Percentiles rank a stretch among this genome's conserved stretches.
These are phyloP conservation scores for Alternaria triticimaculans DNA, from an alignment of 2,329 filamentous ascomycete species.

Conservation along the genomic window DNA sequence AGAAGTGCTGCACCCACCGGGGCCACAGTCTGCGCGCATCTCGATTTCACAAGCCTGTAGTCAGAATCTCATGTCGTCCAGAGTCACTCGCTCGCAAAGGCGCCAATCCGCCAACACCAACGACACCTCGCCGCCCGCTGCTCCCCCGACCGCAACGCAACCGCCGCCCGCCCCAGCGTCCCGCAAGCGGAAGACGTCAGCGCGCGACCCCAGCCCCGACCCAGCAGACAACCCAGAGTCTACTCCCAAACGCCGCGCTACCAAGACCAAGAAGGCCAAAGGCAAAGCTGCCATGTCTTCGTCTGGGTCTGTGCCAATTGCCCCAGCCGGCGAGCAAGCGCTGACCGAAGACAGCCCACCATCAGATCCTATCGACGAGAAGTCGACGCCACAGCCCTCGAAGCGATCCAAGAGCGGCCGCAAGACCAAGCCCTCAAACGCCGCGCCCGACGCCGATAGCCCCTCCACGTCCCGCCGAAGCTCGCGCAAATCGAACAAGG, in stretches of 20 bases:
- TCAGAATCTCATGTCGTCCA: conserved; percentile 86
- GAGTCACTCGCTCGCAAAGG: conserved; percentile 94
- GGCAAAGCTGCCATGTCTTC: conserved; percentile 73
- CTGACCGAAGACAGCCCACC: conserved; percentile 60
- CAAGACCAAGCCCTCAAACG: conserved; percentile 59
- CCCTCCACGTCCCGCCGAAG: conserved; percentile 42
- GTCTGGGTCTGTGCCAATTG: conserved; percentile 62
- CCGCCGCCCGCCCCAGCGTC: conserved; percentile 56
- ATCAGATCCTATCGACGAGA: conserved; percentile 69
- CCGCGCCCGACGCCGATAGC: conserved; percentile 27
- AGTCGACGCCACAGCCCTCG: conserved; percentile 65
- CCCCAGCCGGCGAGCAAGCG: conserved; percentile 5
- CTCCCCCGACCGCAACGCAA: conserved; percentile 51
- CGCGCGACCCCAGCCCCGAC: conserved; percentile 52
- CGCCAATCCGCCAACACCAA: conserved; percentile 72
- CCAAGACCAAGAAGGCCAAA: conserved; percentile 67
- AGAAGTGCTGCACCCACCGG: conserved; percentile 35
- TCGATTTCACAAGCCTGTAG: conserved; percentile 33
- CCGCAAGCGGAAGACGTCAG: conserved; percentile 78
- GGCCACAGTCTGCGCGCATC: conserved; percentile 40
- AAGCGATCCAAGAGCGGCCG: conserved; percentile 78
- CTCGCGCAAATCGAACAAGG: conserved; percentile 46
- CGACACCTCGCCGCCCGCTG: conserved; percentile 41
- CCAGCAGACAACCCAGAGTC: conserved; percentile 51
- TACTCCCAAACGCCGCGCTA: conserved; percentile 43